Evolutionary conservation across 257 asterid genomes (phyloP).

Genomic region (Plantago major): DNA sequence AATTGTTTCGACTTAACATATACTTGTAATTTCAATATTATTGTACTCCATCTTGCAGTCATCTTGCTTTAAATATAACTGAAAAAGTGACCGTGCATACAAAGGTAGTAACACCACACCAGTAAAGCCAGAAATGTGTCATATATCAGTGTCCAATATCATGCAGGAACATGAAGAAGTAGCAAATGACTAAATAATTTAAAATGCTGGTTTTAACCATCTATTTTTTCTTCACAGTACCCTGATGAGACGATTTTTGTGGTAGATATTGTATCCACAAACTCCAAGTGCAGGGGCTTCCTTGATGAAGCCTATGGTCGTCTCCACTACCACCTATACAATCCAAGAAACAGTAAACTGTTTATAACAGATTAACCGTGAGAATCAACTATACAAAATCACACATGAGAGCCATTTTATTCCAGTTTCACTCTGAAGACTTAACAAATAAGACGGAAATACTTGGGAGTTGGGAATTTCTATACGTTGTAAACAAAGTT

Average conservation of each 20-base stretch:
- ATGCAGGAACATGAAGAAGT: background rate
- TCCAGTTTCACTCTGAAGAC: too few species aligned
- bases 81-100: too few species aligned
- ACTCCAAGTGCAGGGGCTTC: constrained; percentile 69
- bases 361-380: constrained; percentile 8
- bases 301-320: constrained; percentile 74
- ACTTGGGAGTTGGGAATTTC: too few species aligned
- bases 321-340: constrained; percentile 54
- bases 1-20: too few species aligned
- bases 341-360: constrained; percentile 15
- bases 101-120: background rate
- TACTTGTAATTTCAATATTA: too few species aligned
- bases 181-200: constrained; percentile 6
- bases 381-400: background rate
- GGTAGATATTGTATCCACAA: constrained; percentile 83
- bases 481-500: too few species aligned
- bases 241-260: constrained; percentile 92
- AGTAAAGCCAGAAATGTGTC: background rate
- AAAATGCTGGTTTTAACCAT: constrained; percentile 11
- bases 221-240: constrained; percentile 31
- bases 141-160: background rate
- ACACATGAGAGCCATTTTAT: too few species aligned
- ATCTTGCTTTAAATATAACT: too few species aligned
- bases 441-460: too few species aligned
- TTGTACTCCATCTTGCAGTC: too few species aligned